These are phyloP conservation scores for Ligustrum vulgare DNA, from an alignment of 257 asterid species.

Conservation along the genomic window DNA sequence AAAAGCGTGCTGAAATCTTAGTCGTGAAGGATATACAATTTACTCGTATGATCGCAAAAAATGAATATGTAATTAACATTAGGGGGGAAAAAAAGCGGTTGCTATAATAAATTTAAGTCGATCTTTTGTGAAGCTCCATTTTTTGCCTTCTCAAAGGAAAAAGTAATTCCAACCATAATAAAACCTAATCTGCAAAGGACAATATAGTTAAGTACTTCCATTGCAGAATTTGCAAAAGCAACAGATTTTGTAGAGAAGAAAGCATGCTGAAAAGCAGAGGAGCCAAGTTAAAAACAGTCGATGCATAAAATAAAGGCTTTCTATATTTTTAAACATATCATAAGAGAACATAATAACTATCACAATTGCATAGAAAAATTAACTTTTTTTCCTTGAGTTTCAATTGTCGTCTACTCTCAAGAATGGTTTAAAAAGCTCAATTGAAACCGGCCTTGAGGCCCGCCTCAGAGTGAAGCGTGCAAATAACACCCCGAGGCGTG, in stretches of 20 bases:
- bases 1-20: too few relatives aligned
- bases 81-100: background rate
- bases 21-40: background rate
- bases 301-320: background rate
- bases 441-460: too few relatives aligned
- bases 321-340: too few relatives aligned
- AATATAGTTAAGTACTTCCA: background rate
- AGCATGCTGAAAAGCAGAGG: background rate
- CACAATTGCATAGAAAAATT: background rate
- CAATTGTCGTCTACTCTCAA: background rate
- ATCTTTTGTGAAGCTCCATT: background rate
- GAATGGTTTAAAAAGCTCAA: too few relatives aligned
- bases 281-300: background rate
- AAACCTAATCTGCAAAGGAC: background rate
- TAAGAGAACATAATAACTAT: background rate
- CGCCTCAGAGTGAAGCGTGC: too few relatives aligned
- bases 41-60: background rate
- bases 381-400: conserved; percentile 23
- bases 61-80: background rate
- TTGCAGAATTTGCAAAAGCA: background rate
- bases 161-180: background rate
- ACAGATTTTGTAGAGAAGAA: background rate
- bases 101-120: background rate
- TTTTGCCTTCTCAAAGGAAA: background rate
- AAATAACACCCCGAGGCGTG: too few relatives aligned